Base-by-base conservation (phyloP, 805 yeast species). In the Ogataea glucozyma region DNA sequence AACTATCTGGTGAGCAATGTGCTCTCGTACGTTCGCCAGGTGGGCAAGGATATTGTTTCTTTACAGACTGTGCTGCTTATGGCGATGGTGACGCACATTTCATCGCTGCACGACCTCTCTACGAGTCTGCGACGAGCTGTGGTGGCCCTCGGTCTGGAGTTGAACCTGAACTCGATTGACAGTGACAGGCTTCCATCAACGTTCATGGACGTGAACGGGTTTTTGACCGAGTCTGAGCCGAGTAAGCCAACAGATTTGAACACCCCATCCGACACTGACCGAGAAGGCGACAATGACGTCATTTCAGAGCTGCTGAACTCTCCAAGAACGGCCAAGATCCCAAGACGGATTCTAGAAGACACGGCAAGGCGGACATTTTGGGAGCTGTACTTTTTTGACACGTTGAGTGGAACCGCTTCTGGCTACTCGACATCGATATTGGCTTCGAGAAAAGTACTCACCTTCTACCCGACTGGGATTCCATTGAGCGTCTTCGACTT, bases 361-460 rank as follows among this genome's bases (percentile, higher is more conserved):
- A 54, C 64, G 30, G 70, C 71, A 4, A 63, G 81, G 41, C 61
- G 78, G 43, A 65, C 74, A 9, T 69, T 73, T 46, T 76, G 81
- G 81, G 81, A 76, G 43, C 52, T 74, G 5, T 71, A 72, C 51
- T 76, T 74, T 51, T 64, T 76, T 39, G 81, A 76, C 54, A 72
- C 76, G 8, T 61, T 75, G 26, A 72, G 74, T 46, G 81, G 80
- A 1, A 75, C 79, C 6, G 78, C 81, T 0, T 77, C 76, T 38
- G 81, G 80, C 9, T 64, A 61, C 37, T 58, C 76, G 1, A 54
- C 66, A 11, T 72, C 79, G 1, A 51, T 57, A 9, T 47, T 76
- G 12, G 68, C 75, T 1, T 54, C 64, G 3, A 40, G 62, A 1
- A 58, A 63, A 22, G 59, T 70, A 26, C 54, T 62, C n/a, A 64